Evolutionary conservation across 106 monocot species (phyloP), one percentile per base, ranked within the genome.

Genomic region (Iris macrosiphon): DNA sequence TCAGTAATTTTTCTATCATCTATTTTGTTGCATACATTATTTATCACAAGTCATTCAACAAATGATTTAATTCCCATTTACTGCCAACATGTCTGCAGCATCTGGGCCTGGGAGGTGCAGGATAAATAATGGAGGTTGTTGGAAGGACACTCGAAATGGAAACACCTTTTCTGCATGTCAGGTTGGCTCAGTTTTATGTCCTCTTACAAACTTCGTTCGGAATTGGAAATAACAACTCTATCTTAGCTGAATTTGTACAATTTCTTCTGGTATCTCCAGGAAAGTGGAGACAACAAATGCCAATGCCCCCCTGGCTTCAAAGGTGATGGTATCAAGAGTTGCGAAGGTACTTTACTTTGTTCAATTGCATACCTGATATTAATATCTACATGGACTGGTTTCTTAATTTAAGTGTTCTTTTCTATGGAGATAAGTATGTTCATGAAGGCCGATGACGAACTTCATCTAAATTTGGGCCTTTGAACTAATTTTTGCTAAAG

Each of bases 111-210:
- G 95, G 67, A 75, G 82, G 46, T 95, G 95, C 55, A 71, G 63
- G 73, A 79, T 95, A 73, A 85, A 85, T 45, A 89, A 89, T 63
- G 95, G 95, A 13, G 95, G 89, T 28, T 95, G 95, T 49, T 95
- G 95, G 95, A 57, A 82, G 24, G 74, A 60, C 2, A 76, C 67
- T 69, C 70, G 21, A 24, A 61, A 89, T 47, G 69, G 62, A 31
- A 66, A 59, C 21, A 69, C 72, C 33, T 85, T 85, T 51, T 89
- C 95, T 74, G 89, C 95, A 44, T 96, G 93, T 61, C 70, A 71
- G 88, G 93, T 94, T 31, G 7, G 75, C 52, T 52, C 13, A 39
- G 19, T 15, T 18, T n/a, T 18, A 32, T 32, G 25, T 7, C 23
- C 19, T 17, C n/a, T n/a, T n/a, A n/a, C n/a, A n/a, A n/a, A n/a